Conservation (phyloP, 192 early-diverging fungal genomes). For the Linnemannia zychae region DNA sequence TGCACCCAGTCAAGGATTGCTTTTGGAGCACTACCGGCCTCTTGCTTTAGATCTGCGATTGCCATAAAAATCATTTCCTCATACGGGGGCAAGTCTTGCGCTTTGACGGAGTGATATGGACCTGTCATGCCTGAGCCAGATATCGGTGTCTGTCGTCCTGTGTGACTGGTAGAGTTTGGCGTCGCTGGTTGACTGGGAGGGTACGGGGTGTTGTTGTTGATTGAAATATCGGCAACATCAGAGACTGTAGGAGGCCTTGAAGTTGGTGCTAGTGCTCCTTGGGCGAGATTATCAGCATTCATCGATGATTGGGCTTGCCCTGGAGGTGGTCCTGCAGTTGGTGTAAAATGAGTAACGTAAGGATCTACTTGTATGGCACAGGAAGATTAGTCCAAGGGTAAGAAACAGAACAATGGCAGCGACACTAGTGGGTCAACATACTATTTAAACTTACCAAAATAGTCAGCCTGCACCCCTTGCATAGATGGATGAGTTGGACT, state of each 20-base stretch:
- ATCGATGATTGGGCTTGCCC: background rate
- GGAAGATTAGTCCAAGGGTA: background rate
- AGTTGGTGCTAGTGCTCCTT: background rate
- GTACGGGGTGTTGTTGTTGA: background rate
- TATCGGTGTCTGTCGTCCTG: slow-evolving; percentile 19
- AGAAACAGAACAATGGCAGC: background rate
- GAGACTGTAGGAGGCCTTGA: background rate
- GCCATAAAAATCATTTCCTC: slow-evolving; percentile 69
- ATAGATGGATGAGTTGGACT: background rate
- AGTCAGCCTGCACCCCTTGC: slow-evolving; percentile 18
- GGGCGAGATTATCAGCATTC: background rate
- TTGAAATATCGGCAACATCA: background rate
- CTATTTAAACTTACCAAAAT: slow-evolving; percentile 35
- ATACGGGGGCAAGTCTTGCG: slow-evolving; percentile 59
- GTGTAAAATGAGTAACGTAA: slow-evolving; percentile 15
- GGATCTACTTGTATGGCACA: slow-evolving; percentile 3
- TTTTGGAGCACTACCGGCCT: slow-evolving; percentile 58
- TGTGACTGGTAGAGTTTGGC: slow-evolving; percentile 6
- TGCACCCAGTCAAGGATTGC: slow-evolving; percentile 63
- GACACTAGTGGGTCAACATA: background rate
- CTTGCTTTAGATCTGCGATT: slow-evolving; percentile 52
- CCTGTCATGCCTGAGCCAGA: slow-evolving; percentile 18
- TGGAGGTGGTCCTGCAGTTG: background rate
- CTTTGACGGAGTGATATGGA: slow-evolving; percentile 31
- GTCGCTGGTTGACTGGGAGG: slow-evolving; percentile 30